Base-by-base conservation (phyloP, 2,329 filamentous ascomycete species). In the Colletotrichum sp. region DNA sequence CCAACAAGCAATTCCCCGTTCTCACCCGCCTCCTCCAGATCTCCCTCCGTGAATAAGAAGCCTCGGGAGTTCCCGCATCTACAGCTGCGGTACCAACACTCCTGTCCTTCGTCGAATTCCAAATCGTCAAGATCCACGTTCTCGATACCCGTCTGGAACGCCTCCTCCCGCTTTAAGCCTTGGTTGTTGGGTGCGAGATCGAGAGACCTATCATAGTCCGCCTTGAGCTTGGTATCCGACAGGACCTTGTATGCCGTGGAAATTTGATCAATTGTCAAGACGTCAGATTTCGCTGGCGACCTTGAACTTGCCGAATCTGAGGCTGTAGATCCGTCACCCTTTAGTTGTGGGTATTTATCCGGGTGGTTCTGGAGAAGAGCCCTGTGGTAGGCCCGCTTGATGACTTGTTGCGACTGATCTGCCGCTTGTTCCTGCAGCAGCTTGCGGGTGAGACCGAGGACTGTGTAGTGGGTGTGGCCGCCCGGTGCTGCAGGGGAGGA, bases 291-390 rank as follows among this genome's bases (percentile, higher is more conserved):
- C 34, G 73, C 28, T 62, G 78, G 60, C 66, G 71, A 65, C 62
- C 76, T 67, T 65, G 57, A 44, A 49, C 66, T 78, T 80, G 67
- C 49, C 32, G 60, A 49, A 39, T 70, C 9, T 6, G 34, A 26
- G 16, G 36, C 13, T n/a, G 52, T 24, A 49, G 76, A 44, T 76
- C 75, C 34, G 70, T 65, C 49, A 12, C 32, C 49, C 60, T 44
- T 55, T n/a, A 65, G 21, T 32, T 52, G 76, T 82, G 44, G 68
- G 68, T 71, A 79, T 80, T 93, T 93, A 85, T 93, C 92, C 4
- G 93, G 93, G 83, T 94, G 93, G 85, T 94, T 89, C 78, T 87
- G 89, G 18, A 94, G 89, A 39, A 94, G 88, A 26, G 92, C 91
- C 70, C 90, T 89, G 82, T 89, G 91, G 84, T 94, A 94, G 76